A percentile compares a stretch with the other conserved stretches of the same genome.
phyloP scores from a whole-genome alignment of 176 grass and related monocot genomes.

The Canna indica region DNA sequence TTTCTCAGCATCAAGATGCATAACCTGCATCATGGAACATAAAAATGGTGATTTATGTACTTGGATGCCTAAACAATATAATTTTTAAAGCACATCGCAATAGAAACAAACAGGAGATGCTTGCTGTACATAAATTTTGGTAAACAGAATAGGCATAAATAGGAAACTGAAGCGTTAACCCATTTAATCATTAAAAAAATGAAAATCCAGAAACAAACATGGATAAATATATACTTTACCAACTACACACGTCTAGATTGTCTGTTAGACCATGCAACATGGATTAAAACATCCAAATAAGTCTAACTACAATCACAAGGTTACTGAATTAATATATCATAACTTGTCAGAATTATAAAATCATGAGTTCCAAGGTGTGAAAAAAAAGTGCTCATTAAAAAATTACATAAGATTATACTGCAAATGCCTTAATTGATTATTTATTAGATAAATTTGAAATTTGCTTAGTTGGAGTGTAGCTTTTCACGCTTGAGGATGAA shows the following conservation, averaged over 20 bases:
- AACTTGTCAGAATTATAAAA: too few species aligned
- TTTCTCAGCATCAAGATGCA: conserved; percentile 99
- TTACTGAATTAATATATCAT: too few species aligned
- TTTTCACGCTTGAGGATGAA: not conserved
- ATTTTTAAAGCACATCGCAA: not conserved
- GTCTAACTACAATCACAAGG: too few species aligned
- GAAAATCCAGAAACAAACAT: too few species aligned
- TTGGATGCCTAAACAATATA: not conserved
- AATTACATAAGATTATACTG: too few species aligned
- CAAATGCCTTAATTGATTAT: not conserved
- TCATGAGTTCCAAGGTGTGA: too few species aligned
- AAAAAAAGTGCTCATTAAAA: too few species aligned
- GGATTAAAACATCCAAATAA: too few species aligned
- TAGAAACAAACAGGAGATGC: not conserved
- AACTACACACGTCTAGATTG: too few species aligned
- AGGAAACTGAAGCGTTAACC: not conserved
- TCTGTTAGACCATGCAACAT: too few species aligned
- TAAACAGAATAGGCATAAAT: not conserved
- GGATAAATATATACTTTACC: too few species aligned
- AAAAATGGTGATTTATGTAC: not conserved
- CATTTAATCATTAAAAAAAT: too few species aligned
- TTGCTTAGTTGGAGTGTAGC: not conserved
- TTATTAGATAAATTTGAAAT: not conserved
- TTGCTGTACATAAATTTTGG: not conserved
- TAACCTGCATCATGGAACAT: conserved; percentile 44